Base-by-base conservation (phyloP, 805 yeast genomes). In the Wickerhamiella lipophila region DNA sequence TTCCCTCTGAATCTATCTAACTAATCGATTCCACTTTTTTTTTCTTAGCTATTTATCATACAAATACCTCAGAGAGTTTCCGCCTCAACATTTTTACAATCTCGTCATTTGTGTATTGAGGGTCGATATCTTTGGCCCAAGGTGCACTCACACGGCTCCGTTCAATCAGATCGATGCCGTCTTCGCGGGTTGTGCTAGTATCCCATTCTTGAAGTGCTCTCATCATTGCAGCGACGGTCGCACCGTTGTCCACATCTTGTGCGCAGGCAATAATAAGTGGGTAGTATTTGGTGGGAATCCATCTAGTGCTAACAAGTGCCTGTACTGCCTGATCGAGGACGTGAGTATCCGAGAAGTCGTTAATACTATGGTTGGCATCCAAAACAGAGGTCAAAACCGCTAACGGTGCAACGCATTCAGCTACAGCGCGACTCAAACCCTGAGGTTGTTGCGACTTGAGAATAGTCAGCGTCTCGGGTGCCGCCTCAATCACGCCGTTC, bases 191-290 rank as follows among this genome's bases (percentile, higher is more conserved):
- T 12, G 15, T 11, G 13, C 25, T 15, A 12, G 26, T n/a, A 9
- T 42, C 50, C 52, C 52, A 50, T 8, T 29, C 18, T 9, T 27
- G 34, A 13, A 50, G 47, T 7, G 50, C 47, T 2, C 44, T 16
- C 47, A 50, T 50, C 46, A 50, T 19, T 11, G 29, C 36, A 3
- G 27, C 48, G 9, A 47, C 29, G 7, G 40, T 32, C 4, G 30
- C 16, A 12, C 42, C 34, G 12, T 42, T 47, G 4, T 21, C 42
- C 9, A 41, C 42, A 6, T 65, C 54, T 3, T 50, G 23, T 11
- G 52, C 51, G 25, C 52, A 43, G 11, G 55, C 56, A 1, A 55
- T 54, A 0, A 57, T 45, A 40, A 57, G 48, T 21, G 60, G 59
- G 32, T 46, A 48, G 53, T 49, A 53, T 47, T 52, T 50, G 11